phyloP scores from a whole-genome alignment of 257 asterid genomes.

The Nicotiana tomentosiformis region DNA sequence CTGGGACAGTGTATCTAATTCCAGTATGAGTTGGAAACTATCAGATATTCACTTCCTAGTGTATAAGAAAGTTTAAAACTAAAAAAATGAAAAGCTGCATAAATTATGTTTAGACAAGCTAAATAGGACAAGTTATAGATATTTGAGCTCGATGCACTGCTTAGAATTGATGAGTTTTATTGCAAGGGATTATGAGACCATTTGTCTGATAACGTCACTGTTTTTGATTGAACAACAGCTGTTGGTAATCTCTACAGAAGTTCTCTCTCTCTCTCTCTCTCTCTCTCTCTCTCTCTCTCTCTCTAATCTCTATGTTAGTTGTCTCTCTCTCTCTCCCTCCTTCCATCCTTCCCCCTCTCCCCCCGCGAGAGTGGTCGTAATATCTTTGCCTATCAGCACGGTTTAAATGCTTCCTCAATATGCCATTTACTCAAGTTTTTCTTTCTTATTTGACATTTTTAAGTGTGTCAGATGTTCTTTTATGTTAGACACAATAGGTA shows the following conservation, averaged over 20 bases:
- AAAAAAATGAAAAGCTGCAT: not conserved
- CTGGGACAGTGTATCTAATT: not conserved
- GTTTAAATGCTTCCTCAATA: not conserved
- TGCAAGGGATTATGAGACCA: not conserved
- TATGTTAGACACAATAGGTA: not conserved
- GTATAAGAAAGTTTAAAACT: not conserved
- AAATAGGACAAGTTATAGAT: not conserved
- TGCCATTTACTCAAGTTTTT: not conserved
- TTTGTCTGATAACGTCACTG: not conserved
- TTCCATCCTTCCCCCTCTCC: not conserved
- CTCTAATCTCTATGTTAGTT: too few relatives aligned
- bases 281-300: too few relatives aligned
- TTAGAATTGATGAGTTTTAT: not conserved
- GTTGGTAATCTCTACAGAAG: not conserved
- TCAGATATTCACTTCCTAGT: not conserved
- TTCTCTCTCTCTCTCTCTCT: not conserved
- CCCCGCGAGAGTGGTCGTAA: not conserved
- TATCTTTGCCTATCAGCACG: not conserved
- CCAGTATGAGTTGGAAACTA: not conserved
- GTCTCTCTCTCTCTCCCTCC: too few relatives aligned
- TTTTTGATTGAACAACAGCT: not conserved
- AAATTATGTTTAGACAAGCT: not conserved
- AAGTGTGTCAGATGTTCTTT: not conserved
- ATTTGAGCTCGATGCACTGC: not conserved
- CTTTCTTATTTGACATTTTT: not conserved